Percentiles rank a stretch among this genome's conserved stretches.
Evolutionary conservation across 202 grass and related monocot species (phyloP).

Genomic region (Carex arenaria): DNA sequence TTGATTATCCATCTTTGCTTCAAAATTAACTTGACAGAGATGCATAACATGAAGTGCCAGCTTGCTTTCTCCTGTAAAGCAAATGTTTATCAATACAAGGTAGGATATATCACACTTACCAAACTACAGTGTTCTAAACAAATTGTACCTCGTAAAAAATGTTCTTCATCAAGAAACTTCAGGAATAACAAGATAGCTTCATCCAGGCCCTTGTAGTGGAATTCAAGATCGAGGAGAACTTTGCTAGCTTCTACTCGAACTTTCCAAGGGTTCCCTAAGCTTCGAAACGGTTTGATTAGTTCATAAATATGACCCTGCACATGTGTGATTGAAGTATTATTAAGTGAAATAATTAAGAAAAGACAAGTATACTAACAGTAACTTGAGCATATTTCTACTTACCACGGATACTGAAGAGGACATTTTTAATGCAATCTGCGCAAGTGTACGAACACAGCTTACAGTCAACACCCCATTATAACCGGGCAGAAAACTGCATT

Average conservation of each 20-base stretch:
- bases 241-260: constrained; percentile 87
- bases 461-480: constrained; percentile 94
- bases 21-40: constrained; percentile 62
- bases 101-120: constrained; percentile 12
- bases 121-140: not conserved
- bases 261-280: constrained; percentile 68
- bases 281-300: constrained; percentile 75
- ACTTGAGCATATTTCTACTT: constrained; percentile 26
- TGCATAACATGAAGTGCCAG: constrained; percentile 73
- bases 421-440: constrained; percentile 80
- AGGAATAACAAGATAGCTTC: constrained; percentile 80
- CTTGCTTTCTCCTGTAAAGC: constrained; percentile 68
- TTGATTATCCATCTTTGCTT: constrained; percentile 46
- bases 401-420: constrained; percentile 70
- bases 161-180: constrained; percentile 77
- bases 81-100: constrained; percentile 28
- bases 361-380: not conserved
- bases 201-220: constrained; percentile 75
- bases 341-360: not conserved
- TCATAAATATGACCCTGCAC: constrained; percentile 69
- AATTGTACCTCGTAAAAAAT: constrained; percentile 67
- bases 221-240: constrained; percentile 84
- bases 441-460: constrained; percentile 90
- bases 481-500: constrained; percentile 83
- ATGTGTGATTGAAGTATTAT: not conserved